These are phyloP conservation scores for Lolium rigidum DNA, from an alignment of 176 grass and related monocot species.

Conservation along the genomic window DNA sequence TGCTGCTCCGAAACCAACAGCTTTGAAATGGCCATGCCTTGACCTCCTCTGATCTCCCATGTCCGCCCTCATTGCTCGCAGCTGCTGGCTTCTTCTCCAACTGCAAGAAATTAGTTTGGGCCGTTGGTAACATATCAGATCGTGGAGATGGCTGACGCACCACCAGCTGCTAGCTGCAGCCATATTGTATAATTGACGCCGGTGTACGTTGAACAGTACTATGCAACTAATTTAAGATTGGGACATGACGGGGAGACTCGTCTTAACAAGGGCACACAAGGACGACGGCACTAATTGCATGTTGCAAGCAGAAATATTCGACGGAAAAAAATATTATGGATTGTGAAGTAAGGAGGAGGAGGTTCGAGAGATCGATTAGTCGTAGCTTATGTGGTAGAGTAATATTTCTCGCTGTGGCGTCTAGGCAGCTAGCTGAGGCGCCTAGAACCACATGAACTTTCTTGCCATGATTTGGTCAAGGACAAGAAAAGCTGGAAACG, in stretches of 20 bases:
- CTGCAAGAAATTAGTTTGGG: not conserved
- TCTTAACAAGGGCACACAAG: constrained; percentile 34
- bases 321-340: not conserved
- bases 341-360: not conserved
- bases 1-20: constrained; percentile 55
- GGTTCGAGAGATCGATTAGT: not conserved
- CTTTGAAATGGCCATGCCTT: constrained; percentile 39
- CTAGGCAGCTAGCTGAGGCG: not conserved
- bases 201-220: constrained; percentile 14
- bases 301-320: constrained; percentile 21
- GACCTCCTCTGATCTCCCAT: constrained; percentile 60
- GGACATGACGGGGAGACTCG: constrained; percentile 25
- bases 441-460: not conserved
- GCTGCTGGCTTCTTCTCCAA: not conserved
- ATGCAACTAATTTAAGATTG: constrained; percentile 36
- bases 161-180: not conserved
- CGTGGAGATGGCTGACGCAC: not conserved
- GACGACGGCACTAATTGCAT: constrained; percentile 44
- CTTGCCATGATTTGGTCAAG: not conserved
- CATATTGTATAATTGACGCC: constrained; percentile 6
- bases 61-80: constrained; percentile 37
- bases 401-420: not conserved
- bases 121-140: not conserved
- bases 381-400: not conserved
- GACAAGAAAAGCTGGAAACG: not conserved